Conservation (phyloP, 768 basidiomycete species). For the Mycena haematopus region DNA sequence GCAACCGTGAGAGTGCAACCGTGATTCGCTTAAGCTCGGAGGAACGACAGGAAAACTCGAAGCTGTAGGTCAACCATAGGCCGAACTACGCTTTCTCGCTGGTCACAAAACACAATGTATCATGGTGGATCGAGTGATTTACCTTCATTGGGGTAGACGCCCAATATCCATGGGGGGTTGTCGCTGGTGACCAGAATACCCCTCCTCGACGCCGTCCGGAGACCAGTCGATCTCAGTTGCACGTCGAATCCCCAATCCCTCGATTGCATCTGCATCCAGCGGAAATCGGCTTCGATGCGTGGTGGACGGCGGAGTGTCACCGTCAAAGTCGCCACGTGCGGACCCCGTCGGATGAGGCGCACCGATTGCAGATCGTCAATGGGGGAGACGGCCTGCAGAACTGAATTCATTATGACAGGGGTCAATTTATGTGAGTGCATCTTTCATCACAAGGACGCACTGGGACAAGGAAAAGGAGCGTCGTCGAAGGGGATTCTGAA, state of each 20-base stretch:
- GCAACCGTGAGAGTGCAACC: slow-evolving; percentile 22
- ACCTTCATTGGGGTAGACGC: slow-evolving; percentile 28
- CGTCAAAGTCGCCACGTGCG: slow-evolving; percentile 10
- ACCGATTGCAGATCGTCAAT: slow-evolving; percentile 26
- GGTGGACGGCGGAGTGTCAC: slow-evolving; percentile 27
- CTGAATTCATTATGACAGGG: neutral
- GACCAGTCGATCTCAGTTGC: slow-evolving; percentile 30
- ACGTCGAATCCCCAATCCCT: neutral
- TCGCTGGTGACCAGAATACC: slow-evolving; percentile 7
- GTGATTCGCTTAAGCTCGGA: slow-evolving; percentile 16
- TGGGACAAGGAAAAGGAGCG: slow-evolving; percentile 8
- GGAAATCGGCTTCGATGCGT: slow-evolving; percentile 24
- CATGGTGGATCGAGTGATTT: neutral
- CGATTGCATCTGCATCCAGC: neutral
- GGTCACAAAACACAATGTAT: neutral
- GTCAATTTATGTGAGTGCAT: neutral
- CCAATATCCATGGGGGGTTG: slow-evolving; percentile 9
- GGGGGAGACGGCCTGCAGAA: slow-evolving; percentile 13
- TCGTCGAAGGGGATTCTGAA: slow-evolving; percentile 22
- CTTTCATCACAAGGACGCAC: slow-evolving; percentile 3
- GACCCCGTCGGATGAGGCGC: neutral
- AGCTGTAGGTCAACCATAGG: slow-evolving; percentile 29
- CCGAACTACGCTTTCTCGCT: slow-evolving; percentile 15
- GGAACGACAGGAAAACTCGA: slow-evolving; percentile 8
- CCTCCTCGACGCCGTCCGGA: slow-evolving; percentile 18